Conservation (phyloP, 2,329 filamentous ascomycete genomes). For the Endoconidiophora laricicola region DNA sequence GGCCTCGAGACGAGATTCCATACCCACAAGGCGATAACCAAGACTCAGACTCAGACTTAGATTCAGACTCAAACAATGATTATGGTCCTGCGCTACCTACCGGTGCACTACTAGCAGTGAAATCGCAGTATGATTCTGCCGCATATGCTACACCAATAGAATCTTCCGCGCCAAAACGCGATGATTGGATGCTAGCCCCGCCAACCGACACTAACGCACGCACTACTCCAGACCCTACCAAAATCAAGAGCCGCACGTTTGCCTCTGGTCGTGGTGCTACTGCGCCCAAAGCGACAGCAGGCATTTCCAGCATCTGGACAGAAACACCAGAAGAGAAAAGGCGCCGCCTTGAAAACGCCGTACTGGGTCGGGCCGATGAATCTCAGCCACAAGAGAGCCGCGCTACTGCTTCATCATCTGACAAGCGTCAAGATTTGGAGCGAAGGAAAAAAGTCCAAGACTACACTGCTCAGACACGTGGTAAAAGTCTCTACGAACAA, state of each 20-base stretch:
- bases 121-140: constrained; percentile 2
- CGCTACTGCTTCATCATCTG: constrained; percentile 16
- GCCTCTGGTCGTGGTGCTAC: constrained; percentile 39
- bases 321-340: constrained; percentile 83
- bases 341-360: constrained; percentile 61
- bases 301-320: constrained; percentile 62
- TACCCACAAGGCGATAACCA: background rate
- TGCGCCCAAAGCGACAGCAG: constrained; percentile 14
- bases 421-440: constrained; percentile 42
- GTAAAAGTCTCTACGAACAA: constrained; percentile 42
- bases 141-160: too few relatives aligned
- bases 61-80: constrained; percentile 32
- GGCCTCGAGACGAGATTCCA: constrained; percentile 3
- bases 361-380: constrained; percentile 51
- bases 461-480: constrained; percentile 37
- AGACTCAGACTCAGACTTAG: constrained; percentile 18
- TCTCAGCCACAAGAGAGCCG: constrained; percentile 18
- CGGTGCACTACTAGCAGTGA: constrained; percentile 30
- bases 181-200: constrained; percentile 71
- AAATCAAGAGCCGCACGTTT: constrained; percentile 68
- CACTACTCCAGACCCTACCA: constrained; percentile 62
- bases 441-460: constrained; percentile 29
- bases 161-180: constrained; percentile 39
- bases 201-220: constrained; percentile 37
- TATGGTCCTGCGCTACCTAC: constrained; percentile 43